Base-by-base conservation (phyloP, 1,284 basidiomycete species). In the Rhodofomes roseus region DNA sequence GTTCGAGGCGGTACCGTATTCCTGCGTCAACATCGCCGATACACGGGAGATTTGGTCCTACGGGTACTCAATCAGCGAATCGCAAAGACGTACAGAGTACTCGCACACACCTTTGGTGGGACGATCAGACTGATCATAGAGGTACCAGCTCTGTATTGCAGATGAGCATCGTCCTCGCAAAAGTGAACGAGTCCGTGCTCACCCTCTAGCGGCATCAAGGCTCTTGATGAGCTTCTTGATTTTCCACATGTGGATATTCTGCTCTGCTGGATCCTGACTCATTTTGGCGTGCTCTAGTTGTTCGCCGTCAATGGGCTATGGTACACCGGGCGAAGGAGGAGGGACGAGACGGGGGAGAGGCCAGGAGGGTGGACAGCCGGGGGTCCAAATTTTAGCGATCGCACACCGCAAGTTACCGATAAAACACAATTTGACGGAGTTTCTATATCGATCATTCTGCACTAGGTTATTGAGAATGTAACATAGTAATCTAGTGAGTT, bases 91-190 rank as follows among this genome's bases (percentile, higher is more conserved):
- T 65, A 62, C n/a, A 18, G 7, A n/a, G 16, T n/a, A 43, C 61
- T 59, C 54, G 54, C 43, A 62, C 79, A 63, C 65, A 94, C 93
- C 81, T 93, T 93, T 57, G 96, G 96, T 25, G 96, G 96, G 60
- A 98, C 85, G 76, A 99, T 96, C 68, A 99, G 83, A 76, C 92
- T 95, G 81, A 99, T 99, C 96, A 99, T 99, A 70, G 95, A 97
- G 60, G 96, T 99, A 66, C 96, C 96, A 65, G 96, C 96, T 67
- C 90, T 90, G 67, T 22, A 60, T 23, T 16, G 36, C 41, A 56
- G 60, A 71, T 71, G 63, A 70, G 64, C 39, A 31, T 31, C 16
- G 14, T 34, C 23, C 22, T 23, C 22, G 14, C 20, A 27, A 9
- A 20, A n/a, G 46, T 39, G 41, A 34, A 58, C 20, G 34, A 63